Base-by-base conservation (phyloP, 805 yeast genomes). In the Kuraishia capsulata region DNA sequence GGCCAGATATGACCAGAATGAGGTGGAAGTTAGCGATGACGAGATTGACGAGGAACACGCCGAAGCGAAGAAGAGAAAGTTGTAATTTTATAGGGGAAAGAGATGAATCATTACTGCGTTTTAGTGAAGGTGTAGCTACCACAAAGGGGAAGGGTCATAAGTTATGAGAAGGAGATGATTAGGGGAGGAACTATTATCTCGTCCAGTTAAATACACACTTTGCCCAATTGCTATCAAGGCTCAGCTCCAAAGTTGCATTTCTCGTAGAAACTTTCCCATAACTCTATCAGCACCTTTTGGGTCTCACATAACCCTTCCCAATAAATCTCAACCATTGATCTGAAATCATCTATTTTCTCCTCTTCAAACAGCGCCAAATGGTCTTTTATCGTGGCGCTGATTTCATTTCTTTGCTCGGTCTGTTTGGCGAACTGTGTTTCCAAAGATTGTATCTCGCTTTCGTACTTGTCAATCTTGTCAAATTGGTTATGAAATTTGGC, bases 231-330 rank as follows among this genome's bases (percentile, higher is more conserved):
- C 28, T 21, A 6, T 33, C 20, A n/a, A n/a, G n/a, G n/a, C n/a
- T n/a, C n/a, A n/a, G 8, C 26, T 24, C 11, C 53, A 43, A 60
- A 59, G 16, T 54, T 51, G 42, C 64, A 58, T 36, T 58, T 64
- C 37, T 81, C 85, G 53, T 87, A 88, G 53, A 90, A 92, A 0
- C 88, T 78, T 56, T 84, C 92, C 86, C 90, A 84, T n/a, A 81
- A 57, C 53, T 84, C 94, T 42, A 84, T 84, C 24, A 82, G 78
- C 56, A 88, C 96, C 61, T 92, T 92, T 59, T 92, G 98, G 24
- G 88, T 71, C 59, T 92, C 98, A 39, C 89, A 83, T 19, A 92
- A 74, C 38, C 92, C 77, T 57, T 92, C 97, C 54, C 94, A 72
- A 51, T 79, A 89, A 10, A 90, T 81, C 59, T 92, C 98, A 38